Evolutionary conservation across 2,329 filamentous ascomycete genomes (phyloP), one percentile per base, ranked within the genome.

Genomic region (Lachnellula arida): DNA sequence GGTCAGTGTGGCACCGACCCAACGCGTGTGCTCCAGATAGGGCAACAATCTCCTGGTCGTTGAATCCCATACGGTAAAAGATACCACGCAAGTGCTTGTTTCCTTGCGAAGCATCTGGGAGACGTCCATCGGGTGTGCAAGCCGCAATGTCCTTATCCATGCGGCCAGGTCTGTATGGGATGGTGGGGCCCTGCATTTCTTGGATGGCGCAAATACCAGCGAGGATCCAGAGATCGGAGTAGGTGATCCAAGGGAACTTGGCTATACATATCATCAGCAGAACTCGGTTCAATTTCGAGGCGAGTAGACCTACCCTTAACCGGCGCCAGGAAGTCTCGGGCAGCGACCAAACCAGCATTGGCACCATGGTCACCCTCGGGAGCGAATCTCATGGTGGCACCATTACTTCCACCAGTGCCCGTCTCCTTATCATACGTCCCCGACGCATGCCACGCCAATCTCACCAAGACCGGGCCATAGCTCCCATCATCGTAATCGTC

Each of bases 161-260:
- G 68, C 93, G 91, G 68, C 93, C 93, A 49, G 93, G 90, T 68
- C 93, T 84, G 87, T 85, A 99, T 59, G 91, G 90, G 66, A 99
- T 85, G 67, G 79, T 76, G 60, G 93, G 93, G 6, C 93, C 93
- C 72, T 92, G 85, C 87, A 97, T 93, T 77, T 99, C 93, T 78
- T 97, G 93, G 72, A 97, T 85, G 64, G 92, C 89, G 71, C 80
- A 83, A 63, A 94, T 85, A 70, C 91, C 94, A 52, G 76, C 87
- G 55, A 99, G 85, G 60, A 94, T 97, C 94, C 93, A 97, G 65
- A 99, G 87, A 72, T 99, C 93, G 14, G 91, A 95, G 82, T 97
- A 96, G 60, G 82, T 81, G 76, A 97, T 96, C 94, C 93, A 97
- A 51, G 93, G 92, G 82, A 90, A 92, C 75, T 92, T 85, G 65